These are phyloP conservation scores for Infundibulicybe gibba DNA, from an alignment of 768 basidiomycete genomes.

Conservation along the genomic window DNA sequence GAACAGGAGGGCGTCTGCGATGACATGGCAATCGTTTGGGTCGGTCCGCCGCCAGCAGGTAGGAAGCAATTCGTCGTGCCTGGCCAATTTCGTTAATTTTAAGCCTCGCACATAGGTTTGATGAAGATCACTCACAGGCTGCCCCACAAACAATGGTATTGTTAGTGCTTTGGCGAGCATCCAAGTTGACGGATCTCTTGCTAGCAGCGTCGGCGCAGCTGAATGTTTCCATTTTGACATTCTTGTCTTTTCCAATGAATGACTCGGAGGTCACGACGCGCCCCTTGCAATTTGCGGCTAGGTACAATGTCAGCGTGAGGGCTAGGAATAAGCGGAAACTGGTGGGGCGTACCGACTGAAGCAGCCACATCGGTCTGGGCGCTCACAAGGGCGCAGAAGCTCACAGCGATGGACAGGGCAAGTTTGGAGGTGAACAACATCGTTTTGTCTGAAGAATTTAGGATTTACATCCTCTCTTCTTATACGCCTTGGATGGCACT, in stretches of 20 bases:
- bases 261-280: conserved; percentile 19
- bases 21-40: conserved; percentile 44
- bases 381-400: too few species aligned
- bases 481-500: too few species aligned
- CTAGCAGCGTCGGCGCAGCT: conserved; percentile 21
- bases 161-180: conserved; percentile 18
- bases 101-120: too few species aligned
- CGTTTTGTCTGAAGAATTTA: too few species aligned
- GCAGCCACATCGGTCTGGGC: too few species aligned
- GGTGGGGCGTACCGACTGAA: neutral
- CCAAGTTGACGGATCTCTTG: conserved; percentile 8
- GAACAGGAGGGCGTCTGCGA: conserved; percentile 44
- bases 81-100: conserved; percentile 5
- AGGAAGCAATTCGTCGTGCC: conserved; percentile 43
- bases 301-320: neutral
- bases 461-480: conserved; percentile 22
- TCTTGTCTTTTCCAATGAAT: conserved; percentile 36
- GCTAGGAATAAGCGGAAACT: too few species aligned
- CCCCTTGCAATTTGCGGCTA: conserved; percentile 15
- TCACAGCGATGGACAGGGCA: too few species aligned
- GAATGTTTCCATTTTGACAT: conserved; percentile 34
- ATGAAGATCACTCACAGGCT: neutral
- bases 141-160: conserved; percentile 37
- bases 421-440: too few species aligned
- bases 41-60: conserved; percentile 41